Base-by-base conservation (phyloP, 495 filamentous ascomycete species). In the Chaetomium fimeti region DNA sequence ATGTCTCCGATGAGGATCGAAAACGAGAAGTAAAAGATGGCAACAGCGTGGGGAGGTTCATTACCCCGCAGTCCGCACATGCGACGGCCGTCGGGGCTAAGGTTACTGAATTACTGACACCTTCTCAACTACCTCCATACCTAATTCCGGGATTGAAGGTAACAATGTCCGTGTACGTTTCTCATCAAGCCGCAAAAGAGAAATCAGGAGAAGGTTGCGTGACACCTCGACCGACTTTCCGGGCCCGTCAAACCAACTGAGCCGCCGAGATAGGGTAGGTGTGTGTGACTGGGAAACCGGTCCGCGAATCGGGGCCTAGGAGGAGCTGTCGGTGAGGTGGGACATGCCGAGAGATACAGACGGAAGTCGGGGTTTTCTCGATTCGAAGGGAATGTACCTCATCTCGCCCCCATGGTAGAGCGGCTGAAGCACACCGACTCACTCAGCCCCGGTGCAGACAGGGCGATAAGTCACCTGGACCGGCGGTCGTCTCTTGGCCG, bases 1-100 rank as follows among this genome's bases (percentile, higher is more conserved):
- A 47, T 47, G 43, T 47, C 43, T n/a, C 49, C n/a, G 5, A 8
- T 6, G 53, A 16, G 53, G n/a, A n/a, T 32, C 11, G 29, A 18
- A 36, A 38, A 16, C 53, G 29, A 36, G 18, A 29, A 16, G 52
- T 5, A 4, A 29, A 55, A 27, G 22, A 25, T n/a, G 20, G 11
- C 24, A 25, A 5, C 18, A n/a, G 24, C 9, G 20, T 25, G 48
- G 40, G 9, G 13, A 18, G 25, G 24, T 27, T 27, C 20, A 27
- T 7, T 56, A 56, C 53, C 53, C 53, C 53, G 53, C 53, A 56
- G 22, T 56, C 53, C 29, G 29, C 53, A 56, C 29, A 20, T 38
- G 43, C 43, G 43, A 22, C 18, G n/a, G n/a, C 18, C 42, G 18
- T 45, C 42, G 42, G 42, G 1, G 42, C 18, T 45, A n/a, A n/a